Evolutionary conservation across 257 asterid genomes (phyloP), one percentile per base, ranked within the genome.

Genomic region (Nemophila menziesii): DNA sequence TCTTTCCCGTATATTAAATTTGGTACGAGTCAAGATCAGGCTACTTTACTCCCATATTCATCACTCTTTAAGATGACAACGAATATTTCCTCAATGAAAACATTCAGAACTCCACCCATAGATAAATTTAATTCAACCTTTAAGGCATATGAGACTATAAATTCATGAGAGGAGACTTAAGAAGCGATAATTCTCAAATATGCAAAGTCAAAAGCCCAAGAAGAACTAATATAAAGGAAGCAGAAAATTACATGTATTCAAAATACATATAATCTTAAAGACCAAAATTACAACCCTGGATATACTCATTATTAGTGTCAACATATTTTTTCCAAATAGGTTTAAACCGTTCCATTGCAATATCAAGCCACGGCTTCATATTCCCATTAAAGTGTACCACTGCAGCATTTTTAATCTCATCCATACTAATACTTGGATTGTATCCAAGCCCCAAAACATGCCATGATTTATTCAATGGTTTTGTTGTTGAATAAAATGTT

Each of bases 391-490:
- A 85, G 64, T 85, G 95, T 55, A 85, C 78, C 39, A 85, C 95
- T 46, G 95, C 81, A 61, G 93, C 95, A 59, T 73, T 81, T 27
- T 59, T 65, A 41, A 85, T 85, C 73, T 85, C 95, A 17, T 70
- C 92, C 82, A 67, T 72, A 67, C 89, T 82, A 44, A 85, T 81
- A 62, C 81, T 75, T 26, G 93, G 93, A 57, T 85, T 85, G 56
- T 77, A 77, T 16, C 95, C 95, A 46, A 85, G 95, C 51, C 95
- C 95, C 79, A 85, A 60, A 39, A 85, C 95, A 67, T 85, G 95
- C 95, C 95, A 85, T 46, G 87, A 72, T 54, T 85, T 85, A 55
- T 85, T 87, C 3, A 85, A 65, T 17, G 95, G 92, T 74, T 85
- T 85, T 11, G 95, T 85, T 16, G 92, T 85, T 11, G 95, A 78